Evolutionary conservation across 305 asterid species (phyloP), one percentile per base, ranked within the genome.

Genomic region (Solanum chacoense): DNA sequence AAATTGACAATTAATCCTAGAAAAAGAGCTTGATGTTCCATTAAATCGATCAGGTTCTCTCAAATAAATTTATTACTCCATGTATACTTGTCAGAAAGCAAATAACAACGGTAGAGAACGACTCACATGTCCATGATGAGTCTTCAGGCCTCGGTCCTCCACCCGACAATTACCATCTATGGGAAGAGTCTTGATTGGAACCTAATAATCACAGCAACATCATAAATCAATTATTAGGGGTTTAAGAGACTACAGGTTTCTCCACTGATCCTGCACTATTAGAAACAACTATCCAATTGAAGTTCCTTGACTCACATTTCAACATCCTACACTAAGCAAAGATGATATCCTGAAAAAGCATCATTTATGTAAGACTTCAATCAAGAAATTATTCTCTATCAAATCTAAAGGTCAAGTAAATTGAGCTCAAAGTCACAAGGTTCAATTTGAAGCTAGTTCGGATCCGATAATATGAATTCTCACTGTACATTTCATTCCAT

Each of bases 101-200:
- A 31, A 74, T 8, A 87, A 22, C 42, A 89, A 85, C 73, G 35
- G 83, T 14, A 42, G 80, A 28, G 65, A 87, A 87, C 75, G 72
- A 76, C 99, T 95, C 93, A 98, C 99, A 90, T 94, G 99, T 91
- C 98, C 99, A 92, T 98, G 98, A 88, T 98, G 99, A 86, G 98
- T 95, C 95, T 98, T 96, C 91, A 98, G 91, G 87, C 98, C 98
- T 86, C 98, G 95, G 86, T 96, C 99, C 93, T 96, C 99, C 96
- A 98, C 98, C 91, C 99, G 93, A 90, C 98, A 98, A 91, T 95
- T 96, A 59, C 99, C 98, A 93, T 98, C 99, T 85, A 96, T 93
- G 89, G 94, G 93, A 89, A 98, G 96, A 75, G 98, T 94, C 95
- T 95, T 95, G 93, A 93, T 93, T 45, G 99, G 99, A 85, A 98